Conservation (phyloP, 768 basidiomycete species). For the Filobasidium floriforme region DNA sequence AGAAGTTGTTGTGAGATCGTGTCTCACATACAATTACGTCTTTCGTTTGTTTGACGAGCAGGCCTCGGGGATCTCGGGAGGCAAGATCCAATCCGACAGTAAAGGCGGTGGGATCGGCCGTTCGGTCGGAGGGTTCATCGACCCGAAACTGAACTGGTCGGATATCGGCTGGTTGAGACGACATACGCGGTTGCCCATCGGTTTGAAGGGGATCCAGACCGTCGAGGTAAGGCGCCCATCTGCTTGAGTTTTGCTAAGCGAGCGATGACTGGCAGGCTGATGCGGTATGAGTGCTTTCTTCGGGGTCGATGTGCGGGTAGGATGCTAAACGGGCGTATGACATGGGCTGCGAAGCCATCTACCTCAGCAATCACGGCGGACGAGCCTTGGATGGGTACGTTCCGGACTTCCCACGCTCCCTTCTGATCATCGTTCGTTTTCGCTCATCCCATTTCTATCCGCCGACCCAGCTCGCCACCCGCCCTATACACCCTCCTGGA, state of each 20-base stretch:
- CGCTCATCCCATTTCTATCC: too few relatives aligned
- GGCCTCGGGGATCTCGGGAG: conserved; percentile 43
- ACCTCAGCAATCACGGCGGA: conserved; percentile 86
- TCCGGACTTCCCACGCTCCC: not conserved
- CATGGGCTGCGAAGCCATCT: conserved; percentile 75
- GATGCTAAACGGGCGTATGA: conserved; percentile 80
- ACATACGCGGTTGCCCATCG: conserved; percentile 48
- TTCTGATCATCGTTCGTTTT: too few relatives aligned
- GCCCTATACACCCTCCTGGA: conserved; percentile 59
- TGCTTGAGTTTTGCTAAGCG: too few relatives aligned
- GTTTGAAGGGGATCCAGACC: conserved; percentile 50
- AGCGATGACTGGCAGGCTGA: too few relatives aligned
- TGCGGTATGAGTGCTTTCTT: too few relatives aligned
- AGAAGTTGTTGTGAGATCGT: too few relatives aligned
- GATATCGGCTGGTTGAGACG: conserved; percentile 53
- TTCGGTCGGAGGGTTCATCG: conserved; percentile 43
- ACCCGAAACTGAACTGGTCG: conserved; percentile 43
- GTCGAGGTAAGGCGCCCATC: conserved; percentile 45
- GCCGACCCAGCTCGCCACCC: conserved; percentile 34
- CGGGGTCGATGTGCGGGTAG: too few relatives aligned
- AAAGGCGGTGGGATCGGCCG: conserved; percentile 45
- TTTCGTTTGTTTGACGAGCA: too few relatives aligned
- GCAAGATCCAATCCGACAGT: conserved; percentile 38
- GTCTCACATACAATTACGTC: too few relatives aligned
- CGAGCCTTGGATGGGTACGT: conserved; percentile 42